Percentiles rank a stretch among this genome's conserved stretches.
Conservation (phyloP, 305 asterid genomes). For the Fraxinus velutina region DNA sequence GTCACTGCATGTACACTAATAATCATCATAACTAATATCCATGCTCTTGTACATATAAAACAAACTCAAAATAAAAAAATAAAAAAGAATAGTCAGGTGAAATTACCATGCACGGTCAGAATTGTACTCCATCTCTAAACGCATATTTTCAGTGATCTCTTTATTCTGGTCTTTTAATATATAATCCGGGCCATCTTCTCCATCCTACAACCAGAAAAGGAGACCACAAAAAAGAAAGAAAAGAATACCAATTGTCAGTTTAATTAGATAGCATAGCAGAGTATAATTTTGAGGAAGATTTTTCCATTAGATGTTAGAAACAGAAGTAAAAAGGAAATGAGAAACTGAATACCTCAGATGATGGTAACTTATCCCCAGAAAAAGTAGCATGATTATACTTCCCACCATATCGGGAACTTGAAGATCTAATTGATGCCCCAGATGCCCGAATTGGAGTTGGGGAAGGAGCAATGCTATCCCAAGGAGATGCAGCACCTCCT, state of each 20-base stretch:
- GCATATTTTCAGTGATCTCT: slow-evolving; percentile 79
- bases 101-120: slow-evolving; percentile 93
- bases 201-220: slow-evolving; percentile 47
- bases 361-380: slow-evolving; percentile 35
- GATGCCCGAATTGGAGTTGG: slow-evolving; percentile 94
- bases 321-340: background rate
- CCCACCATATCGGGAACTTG: slow-evolving; percentile 65
- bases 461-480: slow-evolving; percentile 90
- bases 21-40: background rate
- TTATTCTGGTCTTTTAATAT: slow-evolving; percentile 42
- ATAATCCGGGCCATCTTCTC: slow-evolving; percentile 39
- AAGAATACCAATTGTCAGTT: slow-evolving; percentile 7
- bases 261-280: slow-evolving; percentile 9
- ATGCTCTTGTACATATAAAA: background rate
- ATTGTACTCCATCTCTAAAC: slow-evolving; percentile 82
- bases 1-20: background rate
- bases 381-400: slow-evolving; percentile 37
- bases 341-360: slow-evolving; percentile 49
- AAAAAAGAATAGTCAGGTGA: background rate
- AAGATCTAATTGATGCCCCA: slow-evolving; percentile 63
- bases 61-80: background rate
- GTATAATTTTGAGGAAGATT: background rate
- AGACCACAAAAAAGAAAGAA: background rate
- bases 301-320: background rate
- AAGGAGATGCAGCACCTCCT: slow-evolving; percentile 69